Conservation (phyloP, 2,329 filamentous ascomycete species). For the Waltergamsia citrina region DNA sequence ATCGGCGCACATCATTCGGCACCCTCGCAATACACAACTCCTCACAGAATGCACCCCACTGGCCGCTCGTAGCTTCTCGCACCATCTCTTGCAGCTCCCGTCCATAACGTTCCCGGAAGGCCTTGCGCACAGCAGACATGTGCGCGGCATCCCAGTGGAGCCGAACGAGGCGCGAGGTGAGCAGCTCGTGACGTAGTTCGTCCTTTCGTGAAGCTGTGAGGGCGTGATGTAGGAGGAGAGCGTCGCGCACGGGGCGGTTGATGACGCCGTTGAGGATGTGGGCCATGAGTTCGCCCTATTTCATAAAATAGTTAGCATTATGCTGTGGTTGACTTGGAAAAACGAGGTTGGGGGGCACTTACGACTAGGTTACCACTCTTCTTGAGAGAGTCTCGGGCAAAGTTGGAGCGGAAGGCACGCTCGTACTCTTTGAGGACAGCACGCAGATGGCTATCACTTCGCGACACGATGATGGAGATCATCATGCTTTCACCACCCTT, state of each 20-base stretch:
- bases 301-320: constrained; percentile 6
- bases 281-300: constrained; percentile 81
- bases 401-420: constrained; percentile 63
- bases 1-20: constrained; percentile 41
- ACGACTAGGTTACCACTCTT: constrained; percentile 92
- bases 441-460: constrained; percentile 73
- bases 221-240: constrained; percentile 83
- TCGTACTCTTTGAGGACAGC: constrained; percentile 76
- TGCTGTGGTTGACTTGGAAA: not conserved
- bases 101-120: constrained; percentile 71
- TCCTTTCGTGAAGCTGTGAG: constrained; percentile 66
- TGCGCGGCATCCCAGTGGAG: constrained; percentile 89
- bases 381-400: constrained; percentile 76
- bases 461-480: constrained; percentile 71
- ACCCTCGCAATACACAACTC: constrained; percentile 56
- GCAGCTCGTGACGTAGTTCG: constrained; percentile 67
- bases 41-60: constrained; percentile 70
- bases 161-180: constrained; percentile 79
- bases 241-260: constrained; percentile 89
- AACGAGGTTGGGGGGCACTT: constrained; percentile 29
- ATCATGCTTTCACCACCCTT: constrained; percentile 83
- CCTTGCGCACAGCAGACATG: constrained; percentile 67
- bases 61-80: constrained; percentile 62
- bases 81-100: constrained; percentile 69
- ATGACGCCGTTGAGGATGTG: constrained; percentile 96